Evolutionary conservation across 164 flowering plant genomes (phyloP), one percentile per base, ranked within the genome.

Genomic region (Vitis rupestris): DNA sequence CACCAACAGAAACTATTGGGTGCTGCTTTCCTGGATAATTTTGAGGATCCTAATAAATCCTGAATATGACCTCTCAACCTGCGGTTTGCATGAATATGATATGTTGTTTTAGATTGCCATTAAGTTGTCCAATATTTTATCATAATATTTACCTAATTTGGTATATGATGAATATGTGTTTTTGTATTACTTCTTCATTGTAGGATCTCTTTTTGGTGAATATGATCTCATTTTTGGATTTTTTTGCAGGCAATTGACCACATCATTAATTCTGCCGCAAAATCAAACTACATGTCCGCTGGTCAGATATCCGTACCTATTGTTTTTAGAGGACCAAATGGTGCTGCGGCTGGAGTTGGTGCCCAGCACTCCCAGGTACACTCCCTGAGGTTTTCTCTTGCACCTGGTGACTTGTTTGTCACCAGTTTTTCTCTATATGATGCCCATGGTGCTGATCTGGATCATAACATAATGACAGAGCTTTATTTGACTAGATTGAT

Each of bases 281-380:
- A 96, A 72, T 79, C 95, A 64, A 82, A 84, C 81, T 96, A 96
- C 75, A 96, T 96, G 99, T 96, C 99, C 69, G 90, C 97, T 71
- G 97, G 97, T 29, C 92, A 89, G 67, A 83, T 96, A 63, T 48
- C 73, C 51, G 99, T 93, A 12, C 98, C 99, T 10, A 92, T 96
- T 74, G 99, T 93, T 67, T 96, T 96, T 68, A 88, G 99, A 83
- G 99, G 97, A 48, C 98, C 98, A 59, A 96, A 96, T 84, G 98
- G 99, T 64, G 97, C 97, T 74, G 99, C 99, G 71, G 94, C 98
- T 71, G 99, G 99, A 72, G 99, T 96, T 83, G 99, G 95, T 76
- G 99, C 99, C 37, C 99, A 96, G 70, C 99, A 96, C 76, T 96
- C 98, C 17, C 99, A 93, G 84, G 99, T 93, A 70, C 64, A 52